These are phyloP conservation scores for Pontederia paniculata DNA, from an alignment of 176 grass and related monocot genomes.

Conservation along the genomic window DNA sequence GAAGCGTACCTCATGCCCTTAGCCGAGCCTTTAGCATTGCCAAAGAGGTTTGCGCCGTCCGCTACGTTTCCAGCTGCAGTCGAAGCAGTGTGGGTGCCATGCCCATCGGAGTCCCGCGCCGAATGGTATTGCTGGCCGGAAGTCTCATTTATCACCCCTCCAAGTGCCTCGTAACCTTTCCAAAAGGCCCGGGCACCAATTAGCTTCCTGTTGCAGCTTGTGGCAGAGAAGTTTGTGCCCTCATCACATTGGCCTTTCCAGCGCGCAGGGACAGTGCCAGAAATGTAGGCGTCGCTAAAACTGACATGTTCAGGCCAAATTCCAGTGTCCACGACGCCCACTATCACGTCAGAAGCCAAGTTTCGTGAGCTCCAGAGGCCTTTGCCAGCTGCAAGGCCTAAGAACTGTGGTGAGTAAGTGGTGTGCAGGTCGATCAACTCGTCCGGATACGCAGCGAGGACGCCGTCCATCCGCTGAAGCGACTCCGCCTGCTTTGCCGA, in stretches of 20 bases:
- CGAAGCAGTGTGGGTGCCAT: slow-evolving; percentile 18
- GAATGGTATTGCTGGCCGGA: not conserved
- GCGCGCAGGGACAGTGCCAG: not conserved
- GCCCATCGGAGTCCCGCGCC: slow-evolving; percentile 1
- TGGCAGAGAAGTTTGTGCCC: not conserved
- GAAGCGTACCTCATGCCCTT: not conserved
- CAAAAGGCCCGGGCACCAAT: slow-evolving; percentile 11
- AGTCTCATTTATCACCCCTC: slow-evolving; percentile 1
- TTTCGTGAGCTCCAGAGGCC: slow-evolving; percentile 8
- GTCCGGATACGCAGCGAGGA: slow-evolving; percentile 6
- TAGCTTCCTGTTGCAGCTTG: slow-evolving; percentile 7
- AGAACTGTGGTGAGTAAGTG: slow-evolving; percentile 7
- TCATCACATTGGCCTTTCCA: slow-evolving; percentile 9
- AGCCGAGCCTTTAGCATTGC: slow-evolving; percentile 2
- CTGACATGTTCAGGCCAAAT: slow-evolving; percentile 12
- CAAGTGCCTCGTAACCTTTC: slow-evolving; percentile 4
- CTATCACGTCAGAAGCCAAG: not conserved
- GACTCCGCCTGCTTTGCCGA: not conserved
- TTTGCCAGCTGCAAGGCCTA: not conserved
- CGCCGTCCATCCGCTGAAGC: not conserved
- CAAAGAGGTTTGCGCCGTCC: not conserved
- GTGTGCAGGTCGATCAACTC: slow-evolving; percentile 5
- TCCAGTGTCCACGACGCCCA: slow-evolving; percentile 12
- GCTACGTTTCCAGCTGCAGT: slow-evolving; percentile 9
- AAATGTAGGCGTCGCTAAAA: not conserved